Evolutionary conservation across 345 rosid genomes (phyloP).

Genomic region (Lepidium didymum): DNA sequence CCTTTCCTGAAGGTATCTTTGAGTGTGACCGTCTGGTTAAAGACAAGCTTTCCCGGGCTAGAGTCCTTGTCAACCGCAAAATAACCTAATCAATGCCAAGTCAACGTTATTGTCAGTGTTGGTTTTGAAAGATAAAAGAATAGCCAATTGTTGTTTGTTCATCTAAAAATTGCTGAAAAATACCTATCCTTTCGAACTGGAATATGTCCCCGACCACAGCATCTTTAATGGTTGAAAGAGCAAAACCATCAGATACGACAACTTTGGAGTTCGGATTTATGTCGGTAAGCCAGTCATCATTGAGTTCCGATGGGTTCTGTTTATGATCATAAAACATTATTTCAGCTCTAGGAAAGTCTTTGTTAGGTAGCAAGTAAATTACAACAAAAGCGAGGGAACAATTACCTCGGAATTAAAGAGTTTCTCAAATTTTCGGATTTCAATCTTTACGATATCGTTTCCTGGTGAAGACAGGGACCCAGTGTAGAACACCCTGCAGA

Average conservation of each 20-base stretch:
- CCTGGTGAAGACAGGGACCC: conserved; percentile 72
- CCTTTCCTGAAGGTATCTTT: neutral
- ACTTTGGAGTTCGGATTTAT: conserved; percentile 57
- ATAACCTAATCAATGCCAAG: neutral
- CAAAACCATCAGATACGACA: conserved; percentile 50
- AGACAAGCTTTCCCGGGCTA: conserved; percentile 48
- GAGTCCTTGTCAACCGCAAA: conserved; percentile 53
- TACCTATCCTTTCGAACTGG: conserved; percentile 91
- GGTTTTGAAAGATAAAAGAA: neutral
- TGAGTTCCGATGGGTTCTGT: conserved; percentile 72
- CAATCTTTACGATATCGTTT: conserved; percentile 51
- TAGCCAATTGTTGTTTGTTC: neutral
- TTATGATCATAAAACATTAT: neutral
- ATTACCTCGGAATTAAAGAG: conserved; percentile 54
- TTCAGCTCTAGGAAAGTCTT: neutral
- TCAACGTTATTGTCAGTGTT: neutral
- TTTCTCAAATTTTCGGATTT: conserved; percentile 86
- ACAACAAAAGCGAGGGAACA: neutral
- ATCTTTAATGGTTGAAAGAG: conserved; percentile 47
- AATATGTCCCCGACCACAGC: conserved; percentile 60
- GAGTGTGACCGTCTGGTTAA: conserved; percentile 62
- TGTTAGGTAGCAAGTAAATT: neutral
- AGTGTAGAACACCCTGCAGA: conserved; percentile 80
- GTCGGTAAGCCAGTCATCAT: conserved; percentile 69
- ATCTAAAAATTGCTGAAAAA: neutral